Conservation (phyloP, 768 basidiomycete species). For the Aureoboletus auriporus region DNA sequence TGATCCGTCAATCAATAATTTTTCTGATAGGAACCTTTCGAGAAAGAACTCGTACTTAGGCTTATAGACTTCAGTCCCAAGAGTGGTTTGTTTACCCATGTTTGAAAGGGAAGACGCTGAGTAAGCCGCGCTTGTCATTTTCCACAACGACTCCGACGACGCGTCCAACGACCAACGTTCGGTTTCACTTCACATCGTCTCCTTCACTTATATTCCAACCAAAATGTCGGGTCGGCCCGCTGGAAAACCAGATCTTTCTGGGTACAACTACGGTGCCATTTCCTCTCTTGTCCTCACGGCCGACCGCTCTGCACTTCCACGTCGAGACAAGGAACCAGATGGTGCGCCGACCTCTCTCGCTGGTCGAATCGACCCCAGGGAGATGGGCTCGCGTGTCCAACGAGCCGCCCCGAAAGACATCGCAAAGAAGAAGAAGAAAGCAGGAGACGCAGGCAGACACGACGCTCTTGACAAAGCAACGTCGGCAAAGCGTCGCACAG, state of each 20-base stretch:
- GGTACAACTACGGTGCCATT: constrained; percentile 95
- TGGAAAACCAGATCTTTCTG: constrained; percentile 76
- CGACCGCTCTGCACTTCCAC: constrained; percentile 72
- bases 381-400: constrained; percentile 91
- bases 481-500: constrained; percentile 52
- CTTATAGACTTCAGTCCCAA: no score
- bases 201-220: background rate
- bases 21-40: no score
- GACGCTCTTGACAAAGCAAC: constrained; percentile 57
- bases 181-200: background rate
- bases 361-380: constrained; percentile 81
- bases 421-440: constrained; percentile 92
- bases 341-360: constrained; percentile 91
- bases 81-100: constrained; percentile 16
- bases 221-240: constrained; percentile 38
- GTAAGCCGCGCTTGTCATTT: constrained; percentile 4
- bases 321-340: constrained; percentile 94
- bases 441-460: constrained; percentile 45
- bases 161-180: constrained; percentile 5
- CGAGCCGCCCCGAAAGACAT: constrained; percentile 82
- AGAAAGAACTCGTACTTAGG: no score
- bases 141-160: background rate
- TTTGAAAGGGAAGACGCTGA: constrained; percentile 19
- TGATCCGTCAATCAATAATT: no score
- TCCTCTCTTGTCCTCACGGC: constrained; percentile 94